Evolutionary conservation across 192 early-diverging fungal genomes (phyloP).

Genomic region (Gaertneriomyces sp.): DNA sequence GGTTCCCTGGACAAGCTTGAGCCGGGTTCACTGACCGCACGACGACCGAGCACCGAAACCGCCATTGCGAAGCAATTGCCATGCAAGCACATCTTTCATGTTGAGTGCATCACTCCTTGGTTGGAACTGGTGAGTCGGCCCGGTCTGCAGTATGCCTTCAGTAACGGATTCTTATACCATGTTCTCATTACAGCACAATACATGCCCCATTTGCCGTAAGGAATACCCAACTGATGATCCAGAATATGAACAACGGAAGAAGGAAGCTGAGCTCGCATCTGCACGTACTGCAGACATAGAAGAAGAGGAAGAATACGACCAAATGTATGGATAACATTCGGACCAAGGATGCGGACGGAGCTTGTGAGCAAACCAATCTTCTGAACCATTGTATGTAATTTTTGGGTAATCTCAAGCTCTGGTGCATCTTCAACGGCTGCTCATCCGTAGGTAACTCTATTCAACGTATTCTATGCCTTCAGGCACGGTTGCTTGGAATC

Average conservation of each 20-base stretch:
- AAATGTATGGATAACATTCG: constrained; percentile 29
- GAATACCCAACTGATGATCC: constrained; percentile 38
- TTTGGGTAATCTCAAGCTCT: background rate
- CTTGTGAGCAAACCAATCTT: no score
- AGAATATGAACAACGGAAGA: constrained; percentile 32
- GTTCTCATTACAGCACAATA: constrained; percentile 32
- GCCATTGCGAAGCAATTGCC: constrained; percentile 18
- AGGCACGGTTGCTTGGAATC: no score
- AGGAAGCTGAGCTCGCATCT: constrained; percentile 14
- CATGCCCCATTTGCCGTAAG: constrained; percentile 36
- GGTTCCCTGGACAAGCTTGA: no score
- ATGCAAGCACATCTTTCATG: constrained; percentile 33
- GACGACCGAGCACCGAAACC: background rate
- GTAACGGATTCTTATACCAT: background rate
- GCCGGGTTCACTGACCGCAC: no score
- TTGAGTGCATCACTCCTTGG: constrained; percentile 36
- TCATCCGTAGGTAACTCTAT: no score
- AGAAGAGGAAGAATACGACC: constrained; percentile 33
- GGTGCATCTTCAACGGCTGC: background rate
- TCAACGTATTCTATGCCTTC: no score
- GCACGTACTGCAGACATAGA: background rate
- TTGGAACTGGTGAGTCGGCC: constrained; percentile 21
- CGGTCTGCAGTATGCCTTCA: background rate
- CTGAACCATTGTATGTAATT: background rate
- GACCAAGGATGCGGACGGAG: no score